A percentile compares a stretch with the other conserved stretches of the same genome.
phyloP scores from a whole-genome alignment of 257 asterid species.

The Cynanchum wilfordii region DNA sequence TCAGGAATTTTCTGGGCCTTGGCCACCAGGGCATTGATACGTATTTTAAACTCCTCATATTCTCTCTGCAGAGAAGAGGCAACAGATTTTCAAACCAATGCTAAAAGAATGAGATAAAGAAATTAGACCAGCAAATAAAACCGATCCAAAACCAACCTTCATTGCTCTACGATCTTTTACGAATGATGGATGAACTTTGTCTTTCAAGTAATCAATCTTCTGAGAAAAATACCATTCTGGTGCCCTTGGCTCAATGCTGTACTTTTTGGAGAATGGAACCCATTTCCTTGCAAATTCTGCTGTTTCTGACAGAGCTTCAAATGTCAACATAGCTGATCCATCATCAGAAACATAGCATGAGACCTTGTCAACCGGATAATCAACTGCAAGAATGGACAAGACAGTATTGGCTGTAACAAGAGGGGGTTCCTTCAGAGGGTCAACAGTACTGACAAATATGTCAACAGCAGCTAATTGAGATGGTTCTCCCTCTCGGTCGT shows the following conservation, averaged over 20 bases:
- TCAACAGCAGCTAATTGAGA: conserved; percentile 99
- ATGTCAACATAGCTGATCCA: conserved; percentile 91
- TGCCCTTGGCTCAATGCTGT: conserved; percentile 89
- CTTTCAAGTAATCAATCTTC: conserved; percentile 86
- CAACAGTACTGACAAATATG: conserved; percentile 98
- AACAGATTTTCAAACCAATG: conserved; percentile 22
- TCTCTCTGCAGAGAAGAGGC: conserved; percentile 60
- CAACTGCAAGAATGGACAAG: conserved; percentile 86
- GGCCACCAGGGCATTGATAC: conserved; percentile 73
- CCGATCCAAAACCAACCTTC: conserved; percentile 59
- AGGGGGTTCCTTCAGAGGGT: conserved; percentile 96
- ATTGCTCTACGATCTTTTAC: conserved; percentile 96
- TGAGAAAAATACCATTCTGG: conserved; percentile 94
- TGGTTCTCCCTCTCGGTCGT: conserved; percentile 97
- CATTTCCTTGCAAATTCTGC: conserved; percentile 90
- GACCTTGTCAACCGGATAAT: conserved; percentile 96
- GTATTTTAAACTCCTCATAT: conserved; percentile 91
- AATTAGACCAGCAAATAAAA: conserved; percentile 4
- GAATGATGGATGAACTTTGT: conserved; percentile 86
- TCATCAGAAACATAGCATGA: conserved; percentile 97
- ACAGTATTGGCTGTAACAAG: conserved; percentile 96
- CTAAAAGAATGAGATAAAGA: conserved; percentile 15
- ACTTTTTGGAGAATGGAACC: conserved; percentile 94
- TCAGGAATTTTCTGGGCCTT: conserved; percentile 92
- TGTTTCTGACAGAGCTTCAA: conserved; percentile 89